Conservation (phyloP, 768 basidiomycete genomes). For the Boletus rubroflammeus region DNA sequence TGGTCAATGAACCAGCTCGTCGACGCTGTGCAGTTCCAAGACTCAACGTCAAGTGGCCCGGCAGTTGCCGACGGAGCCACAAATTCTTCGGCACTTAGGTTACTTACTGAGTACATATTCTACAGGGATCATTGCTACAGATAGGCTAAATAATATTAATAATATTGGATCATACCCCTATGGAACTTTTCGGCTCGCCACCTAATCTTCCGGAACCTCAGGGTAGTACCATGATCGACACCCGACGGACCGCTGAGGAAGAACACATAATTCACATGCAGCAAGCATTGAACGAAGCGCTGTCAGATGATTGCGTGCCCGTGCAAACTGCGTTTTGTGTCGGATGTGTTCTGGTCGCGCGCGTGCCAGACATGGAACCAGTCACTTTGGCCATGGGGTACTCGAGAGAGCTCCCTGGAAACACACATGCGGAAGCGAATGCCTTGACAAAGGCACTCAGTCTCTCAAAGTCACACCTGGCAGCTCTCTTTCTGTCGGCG, state of each 20-base stretch:
- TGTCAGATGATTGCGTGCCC: constrained; percentile 55
- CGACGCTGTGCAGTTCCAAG: not conserved
- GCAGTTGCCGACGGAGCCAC: constrained; percentile 28
- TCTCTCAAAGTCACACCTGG: constrained; percentile 44
- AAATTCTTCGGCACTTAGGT: no score
- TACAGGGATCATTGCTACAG: no score
- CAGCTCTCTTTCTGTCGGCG: constrained; percentile 39
- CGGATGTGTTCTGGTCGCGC: constrained; percentile 72
- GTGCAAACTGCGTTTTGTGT: constrained; percentile 83
- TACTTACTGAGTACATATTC: no score
- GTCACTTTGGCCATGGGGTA: constrained; percentile 74
- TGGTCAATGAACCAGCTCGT: constrained; percentile 26
- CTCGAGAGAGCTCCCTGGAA: constrained; percentile 88
- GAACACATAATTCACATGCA: constrained; percentile 47
- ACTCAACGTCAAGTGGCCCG: constrained; percentile 8
- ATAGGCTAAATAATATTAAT: no score
- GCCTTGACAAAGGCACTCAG: constrained; percentile 68
- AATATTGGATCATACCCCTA: no score
- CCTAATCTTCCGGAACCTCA: no score
- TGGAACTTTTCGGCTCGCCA: no score
- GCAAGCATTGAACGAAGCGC: constrained; percentile 67
- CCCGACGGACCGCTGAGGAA: constrained; percentile 6
- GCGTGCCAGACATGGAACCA: constrained; percentile 39
- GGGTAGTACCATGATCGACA: constrained; percentile 6
- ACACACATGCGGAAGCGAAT: constrained; percentile 97